Evolutionary conservation across 2,329 filamentous ascomycete species (phyloP).

Genomic region (Coniochaeta sp.): DNA sequence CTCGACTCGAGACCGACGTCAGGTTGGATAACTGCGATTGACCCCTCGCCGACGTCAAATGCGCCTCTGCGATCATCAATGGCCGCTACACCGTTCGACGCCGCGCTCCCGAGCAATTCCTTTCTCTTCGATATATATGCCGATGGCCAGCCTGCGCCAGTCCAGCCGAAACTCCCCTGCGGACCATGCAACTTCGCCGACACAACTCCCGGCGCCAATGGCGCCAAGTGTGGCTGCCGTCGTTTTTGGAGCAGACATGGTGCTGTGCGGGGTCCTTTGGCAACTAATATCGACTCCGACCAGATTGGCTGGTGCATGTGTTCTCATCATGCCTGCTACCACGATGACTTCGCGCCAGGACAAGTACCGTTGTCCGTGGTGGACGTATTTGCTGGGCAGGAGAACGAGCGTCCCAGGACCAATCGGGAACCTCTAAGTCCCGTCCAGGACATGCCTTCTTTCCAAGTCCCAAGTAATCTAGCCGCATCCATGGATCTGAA

Average conservation of each 20-base stretch:
- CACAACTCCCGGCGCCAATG: conserved; percentile 41
- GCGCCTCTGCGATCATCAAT: conserved; percentile 25
- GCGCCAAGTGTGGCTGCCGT: conserved; percentile 50
- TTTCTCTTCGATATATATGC: conserved; percentile 47
- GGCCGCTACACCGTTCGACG: conserved; percentile 43
- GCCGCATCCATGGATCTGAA: conserved; percentile 32
- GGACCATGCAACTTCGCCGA: conserved; percentile 53
- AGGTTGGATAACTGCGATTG: conserved; percentile 12
- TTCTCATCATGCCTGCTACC: conserved; percentile 54
- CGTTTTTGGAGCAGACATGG: conserved; percentile 48
- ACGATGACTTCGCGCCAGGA: conserved; percentile 37
- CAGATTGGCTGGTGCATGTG: conserved; percentile 53
- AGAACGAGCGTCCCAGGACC: conserved; percentile 42
- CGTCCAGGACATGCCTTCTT: conserved; percentile 33
- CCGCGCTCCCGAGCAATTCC: conserved; percentile 31
- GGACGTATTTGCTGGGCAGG: conserved; percentile 28
- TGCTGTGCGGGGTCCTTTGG: conserved; percentile 17
- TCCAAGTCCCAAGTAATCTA: conserved; percentile 28
- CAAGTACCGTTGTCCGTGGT: conserved; percentile 13
- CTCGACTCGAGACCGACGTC: conserved; percentile 17
- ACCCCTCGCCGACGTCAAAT: not conserved
- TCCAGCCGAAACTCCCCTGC: conserved; percentile 29
- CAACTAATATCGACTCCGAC: conserved; percentile 24
- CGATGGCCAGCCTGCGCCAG: conserved; percentile 29
- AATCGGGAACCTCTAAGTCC: conserved; percentile 45